Evolutionary conservation across 2,329 filamentous ascomycete genomes (phyloP).

Genomic region (Ploettnerulaceae sp.): DNA sequence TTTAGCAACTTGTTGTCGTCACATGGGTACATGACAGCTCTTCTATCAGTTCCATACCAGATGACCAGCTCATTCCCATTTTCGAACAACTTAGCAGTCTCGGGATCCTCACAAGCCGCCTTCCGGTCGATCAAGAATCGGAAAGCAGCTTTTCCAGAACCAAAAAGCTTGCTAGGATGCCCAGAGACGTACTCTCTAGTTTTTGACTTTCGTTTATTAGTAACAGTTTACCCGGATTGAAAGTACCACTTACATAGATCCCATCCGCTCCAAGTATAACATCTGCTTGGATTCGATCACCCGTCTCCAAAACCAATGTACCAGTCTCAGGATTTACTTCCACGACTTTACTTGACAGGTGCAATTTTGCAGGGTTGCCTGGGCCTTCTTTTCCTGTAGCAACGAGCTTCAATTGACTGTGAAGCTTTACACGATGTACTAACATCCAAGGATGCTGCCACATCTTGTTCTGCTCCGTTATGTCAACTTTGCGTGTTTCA

Average conservation of each 20-base stretch:
- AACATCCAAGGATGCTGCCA: conserved; percentile 41
- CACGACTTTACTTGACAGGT: conserved; percentile 40
- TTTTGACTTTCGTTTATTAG: conserved; percentile 11
- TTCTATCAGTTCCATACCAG: conserved; percentile 40
- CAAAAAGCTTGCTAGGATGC: neutral
- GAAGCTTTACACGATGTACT: conserved; percentile 48
- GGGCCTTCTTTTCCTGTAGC: conserved; percentile 39
- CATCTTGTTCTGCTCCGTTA: no score
- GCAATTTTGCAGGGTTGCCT: conserved; percentile 36
- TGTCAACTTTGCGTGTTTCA: conserved; percentile 7
- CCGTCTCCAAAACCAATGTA: conserved; percentile 43
- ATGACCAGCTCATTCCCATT: conserved; percentile 34
- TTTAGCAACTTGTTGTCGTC: conserved; percentile 42
- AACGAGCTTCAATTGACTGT: conserved; percentile 45
- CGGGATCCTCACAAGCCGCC: conserved; percentile 33
- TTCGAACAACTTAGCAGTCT: conserved; percentile 34
- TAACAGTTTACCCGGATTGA: no score
- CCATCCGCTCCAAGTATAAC: conserved; percentile 53
- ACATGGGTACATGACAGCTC: conserved; percentile 46
- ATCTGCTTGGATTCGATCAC: conserved; percentile 42
- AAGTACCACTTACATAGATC: no score
- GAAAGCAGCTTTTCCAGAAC: conserved; percentile 21
- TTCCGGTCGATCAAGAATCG: conserved; percentile 22
- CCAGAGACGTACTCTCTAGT: conserved; percentile 1
- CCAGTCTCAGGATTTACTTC: conserved; percentile 40